A percentile compares a stretch with the other conserved stretches of the same genome.
Evolutionary conservation across 2,329 filamentous ascomycete genomes (phyloP).

Genomic region (Penicillium brevicompactum): DNA sequence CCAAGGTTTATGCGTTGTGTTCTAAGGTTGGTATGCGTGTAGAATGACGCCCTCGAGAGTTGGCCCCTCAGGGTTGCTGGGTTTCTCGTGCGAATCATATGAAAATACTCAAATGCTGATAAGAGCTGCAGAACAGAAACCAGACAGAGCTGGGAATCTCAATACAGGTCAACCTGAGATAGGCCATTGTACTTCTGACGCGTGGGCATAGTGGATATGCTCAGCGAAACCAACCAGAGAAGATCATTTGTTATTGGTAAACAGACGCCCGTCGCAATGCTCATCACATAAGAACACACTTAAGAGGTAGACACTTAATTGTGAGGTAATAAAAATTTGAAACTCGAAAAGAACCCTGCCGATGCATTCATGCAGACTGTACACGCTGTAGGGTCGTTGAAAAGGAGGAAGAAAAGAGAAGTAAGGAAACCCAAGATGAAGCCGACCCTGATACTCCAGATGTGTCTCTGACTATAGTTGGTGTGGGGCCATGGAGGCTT

Average conservation of each 20-base stretch:
- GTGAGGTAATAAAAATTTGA: conserved; percentile 20
- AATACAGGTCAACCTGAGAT: too few species aligned
- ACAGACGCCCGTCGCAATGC: conserved; percentile 10
- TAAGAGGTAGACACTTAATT: conserved; percentile 13
- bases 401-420: conserved; percentile 16
- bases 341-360: conserved; percentile 31
- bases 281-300: background rate
- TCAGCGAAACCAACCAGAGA: background rate
- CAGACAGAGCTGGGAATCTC: too few species aligned
- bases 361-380: conserved; percentile 43
- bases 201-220: background rate
- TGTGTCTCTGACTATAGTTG: conserved; percentile 24
- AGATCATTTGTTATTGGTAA: conserved; percentile 3
- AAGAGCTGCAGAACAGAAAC: too few species aligned
- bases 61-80: too few species aligned
- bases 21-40: too few species aligned
- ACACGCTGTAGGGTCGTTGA: conserved; percentile 36
- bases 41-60: too few species aligned
- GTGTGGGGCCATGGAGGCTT: conserved; percentile 18
- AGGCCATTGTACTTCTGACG: too few species aligned
- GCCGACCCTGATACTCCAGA: conserved; percentile 35
- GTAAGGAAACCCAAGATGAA: conserved; percentile 27
- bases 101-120: too few species aligned
- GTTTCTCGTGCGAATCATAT: too few species aligned
- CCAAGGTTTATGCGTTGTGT: too few species aligned